Evolutionary conservation across 495 filamentous ascomycete genomes (phyloP), one percentile per base, ranked within the genome.

Genomic region (Hypoxylon perforatum): DNA sequence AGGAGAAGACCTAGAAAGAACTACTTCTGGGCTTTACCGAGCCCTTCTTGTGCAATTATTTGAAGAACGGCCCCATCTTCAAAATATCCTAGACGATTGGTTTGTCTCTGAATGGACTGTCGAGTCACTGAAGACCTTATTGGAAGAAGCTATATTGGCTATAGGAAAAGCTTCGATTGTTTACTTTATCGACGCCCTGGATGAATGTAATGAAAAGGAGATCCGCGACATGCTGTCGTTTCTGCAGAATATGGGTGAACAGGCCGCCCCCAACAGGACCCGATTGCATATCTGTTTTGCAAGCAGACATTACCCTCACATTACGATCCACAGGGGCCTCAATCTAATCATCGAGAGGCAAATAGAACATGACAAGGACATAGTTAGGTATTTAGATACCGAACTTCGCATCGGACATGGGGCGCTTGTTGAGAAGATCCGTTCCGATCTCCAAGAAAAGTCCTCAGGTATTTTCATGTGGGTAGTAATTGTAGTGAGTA

Each of bases 11-110:
- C 67, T 88, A 21, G 84, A 87, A 69, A 84, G 80, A 57, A 82
- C 85, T 0, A 76, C 75, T 1, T 3, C 50, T 0, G 85, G 86
- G 4, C 81, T 87, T 81, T 88, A 87, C 61, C 84, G 84, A 36
- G 85, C 85, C 0, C 58, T 88, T 1, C 60, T 82, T 18, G 28
- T 74, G 4, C 77, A 82, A 30, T 39, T 77, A 19, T 45, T 69
- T 21, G 25, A 69, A 23, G 17, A 38, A 21, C 21, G 60, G 17
- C 66, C 74, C 7, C 45, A 63, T 46, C 69, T 79, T 30, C 75
- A 74, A 53, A 1, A 22, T 17, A 51, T 67, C 1, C 38, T 73
- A 33, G 54, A 73, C 45, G 14, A 36, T 17, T 15, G 21, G 0
- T 11, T 5, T 17, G 22, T 9, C 7, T 11, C 45, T n/a, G 58